A percentile compares a stretch with the other conserved stretches of the same genome.
These are phyloP conservation scores for Ormosia semicastrata DNA, from an alignment of 306 rosid species.

Conservation along the genomic window DNA sequence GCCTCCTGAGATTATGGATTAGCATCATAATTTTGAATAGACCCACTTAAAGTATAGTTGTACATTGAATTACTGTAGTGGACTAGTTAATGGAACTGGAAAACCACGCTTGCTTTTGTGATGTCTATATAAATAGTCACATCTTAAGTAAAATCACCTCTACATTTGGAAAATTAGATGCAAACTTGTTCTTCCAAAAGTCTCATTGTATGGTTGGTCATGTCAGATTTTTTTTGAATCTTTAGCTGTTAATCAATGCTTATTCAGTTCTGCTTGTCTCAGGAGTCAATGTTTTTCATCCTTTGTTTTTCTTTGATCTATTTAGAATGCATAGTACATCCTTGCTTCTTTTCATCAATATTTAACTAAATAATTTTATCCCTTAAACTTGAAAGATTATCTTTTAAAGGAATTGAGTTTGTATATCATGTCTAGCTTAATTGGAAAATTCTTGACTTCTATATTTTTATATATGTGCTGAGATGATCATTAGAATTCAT, in stretches of 20 bases:
- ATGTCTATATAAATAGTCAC: too few species aligned
- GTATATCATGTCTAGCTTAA: background rate
- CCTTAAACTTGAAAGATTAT: background rate
- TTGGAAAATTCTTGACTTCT: background rate
- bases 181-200: too few species aligned
- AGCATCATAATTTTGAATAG: background rate
- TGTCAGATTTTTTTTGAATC: background rate
- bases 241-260: background rate
- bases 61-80: background rate
- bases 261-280: background rate
- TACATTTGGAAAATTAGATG: background rate
- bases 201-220: too few species aligned
- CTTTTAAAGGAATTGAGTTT: slow-evolving; percentile 2
- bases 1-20: background rate
- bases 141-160: background rate
- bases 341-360: background rate
- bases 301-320: background rate
- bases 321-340: background rate
- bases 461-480: too few species aligned
- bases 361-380: slow-evolving; percentile 9
- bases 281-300: background rate
- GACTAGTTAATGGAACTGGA: background rate
- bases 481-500: background rate
- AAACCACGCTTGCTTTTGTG: background rate
- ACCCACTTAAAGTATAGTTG: background rate